Percentiles rank a stretch among this genome's conserved stretches.
Conservation (phyloP, 495 filamentous ascomycete genomes). For the Podospora australis region DNA sequence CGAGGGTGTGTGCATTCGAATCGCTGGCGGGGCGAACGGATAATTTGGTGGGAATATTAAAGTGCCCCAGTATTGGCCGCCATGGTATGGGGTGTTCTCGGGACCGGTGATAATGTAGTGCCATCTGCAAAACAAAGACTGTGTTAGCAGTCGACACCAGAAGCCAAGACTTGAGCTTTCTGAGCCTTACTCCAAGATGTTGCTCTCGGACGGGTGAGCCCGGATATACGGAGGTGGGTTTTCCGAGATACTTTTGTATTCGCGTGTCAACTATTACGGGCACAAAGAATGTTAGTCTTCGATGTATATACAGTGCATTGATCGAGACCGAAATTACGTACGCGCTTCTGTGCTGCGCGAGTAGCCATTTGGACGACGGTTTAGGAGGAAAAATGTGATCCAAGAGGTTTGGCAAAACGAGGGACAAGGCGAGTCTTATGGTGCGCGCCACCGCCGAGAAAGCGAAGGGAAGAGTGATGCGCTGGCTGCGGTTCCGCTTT, state of each 20-base stretch:
- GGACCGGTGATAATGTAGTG: conserved; percentile 97
- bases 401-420: too few relatives aligned
- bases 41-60: conserved; percentile 93
- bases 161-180: too few relatives aligned
- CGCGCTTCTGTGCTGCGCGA: conserved; percentile 75
- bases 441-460: too few relatives aligned
- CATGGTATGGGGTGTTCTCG: conserved; percentile 87
- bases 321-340: conserved; percentile 35
- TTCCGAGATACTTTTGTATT: conserved; percentile 87
- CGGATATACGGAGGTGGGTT: conserved; percentile 90
- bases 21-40: conserved; percentile 93
- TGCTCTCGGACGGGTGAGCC: conserved; percentile 87
- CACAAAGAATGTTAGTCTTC: neutral
- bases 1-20: conserved; percentile 96
- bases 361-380: conserved; percentile 67
- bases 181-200: conserved; percentile 86
- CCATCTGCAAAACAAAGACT: conserved; percentile 61
- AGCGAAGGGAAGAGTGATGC: too few relatives aligned
- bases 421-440: too few relatives aligned
- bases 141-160: too few relatives aligned
- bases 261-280: conserved; percentile 77
- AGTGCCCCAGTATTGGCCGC: conserved; percentile 97
- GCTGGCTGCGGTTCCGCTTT: too few relatives aligned
- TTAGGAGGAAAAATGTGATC: conserved; percentile 17
- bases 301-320: neutral